phyloP scores from a whole-genome alignment of 78 protist species.

The Dictyostelium brefeldianum region DNA sequence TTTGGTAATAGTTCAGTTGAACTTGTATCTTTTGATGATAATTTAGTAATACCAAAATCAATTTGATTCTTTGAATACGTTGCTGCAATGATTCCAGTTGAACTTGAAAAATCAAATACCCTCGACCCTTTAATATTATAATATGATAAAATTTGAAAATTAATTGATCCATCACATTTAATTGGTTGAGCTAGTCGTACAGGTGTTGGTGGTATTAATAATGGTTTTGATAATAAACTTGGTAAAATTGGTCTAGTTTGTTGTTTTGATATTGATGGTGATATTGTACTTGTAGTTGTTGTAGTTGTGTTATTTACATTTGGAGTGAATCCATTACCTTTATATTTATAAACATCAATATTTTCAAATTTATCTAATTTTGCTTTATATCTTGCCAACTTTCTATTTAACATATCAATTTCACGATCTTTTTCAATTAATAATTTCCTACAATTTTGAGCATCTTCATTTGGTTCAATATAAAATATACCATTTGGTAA shows the following conservation, averaged over 20 bases:
- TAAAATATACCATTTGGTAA: slow-evolving; percentile 16
- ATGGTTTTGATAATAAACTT: neutral
- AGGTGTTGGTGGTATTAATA: neutral
- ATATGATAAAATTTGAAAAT: slow-evolving; percentile 37
- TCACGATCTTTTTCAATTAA: slow-evolving; percentile 3
- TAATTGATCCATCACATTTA: slow-evolving; percentile 2
- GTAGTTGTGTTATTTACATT: neutral
- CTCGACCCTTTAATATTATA: slow-evolving; percentile 27
- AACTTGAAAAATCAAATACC: slow-evolving; percentile 45
- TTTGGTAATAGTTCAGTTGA: slow-evolving; percentile 23
- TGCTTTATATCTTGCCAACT: neutral
- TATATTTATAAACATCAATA: neutral
- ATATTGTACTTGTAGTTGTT: neutral
- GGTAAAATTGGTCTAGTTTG: neutral
- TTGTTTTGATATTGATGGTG: neutral
- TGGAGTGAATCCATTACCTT: neutral
- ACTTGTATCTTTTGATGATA: slow-evolving; percentile 30
- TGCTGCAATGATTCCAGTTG: slow-evolving; percentile 39
- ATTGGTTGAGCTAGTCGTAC: neutral
- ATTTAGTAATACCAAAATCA: slow-evolving; percentile 19
- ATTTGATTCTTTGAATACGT: neutral
- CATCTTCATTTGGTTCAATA: slow-evolving; percentile 31
- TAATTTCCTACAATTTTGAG: neutral
- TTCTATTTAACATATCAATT: neutral
- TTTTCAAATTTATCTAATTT: neutral